Evolutionary conservation across 306 rosid species (phyloP).

Genomic region (Prosopis cineraria): DNA sequence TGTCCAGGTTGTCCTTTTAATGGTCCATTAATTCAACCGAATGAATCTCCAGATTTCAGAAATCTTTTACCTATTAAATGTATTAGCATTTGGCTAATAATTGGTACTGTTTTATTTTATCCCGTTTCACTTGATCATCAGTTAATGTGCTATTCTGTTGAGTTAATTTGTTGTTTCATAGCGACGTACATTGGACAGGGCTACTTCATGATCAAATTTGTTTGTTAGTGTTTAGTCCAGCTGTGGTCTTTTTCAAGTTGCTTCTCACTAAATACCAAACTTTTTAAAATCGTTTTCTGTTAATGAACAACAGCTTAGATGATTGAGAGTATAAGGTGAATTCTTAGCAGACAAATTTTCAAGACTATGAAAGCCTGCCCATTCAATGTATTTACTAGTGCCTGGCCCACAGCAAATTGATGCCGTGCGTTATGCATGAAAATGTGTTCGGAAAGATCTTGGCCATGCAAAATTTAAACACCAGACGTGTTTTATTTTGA

Average conservation of each 20-base stretch:
- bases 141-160: neutral
- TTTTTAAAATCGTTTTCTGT: neutral
- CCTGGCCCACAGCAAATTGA: neutral
- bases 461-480: neutral
- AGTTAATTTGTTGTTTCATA: neutral
- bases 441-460: neutral
- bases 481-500: neutral
- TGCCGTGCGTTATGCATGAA: neutral
- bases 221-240: neutral
- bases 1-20: neutral
- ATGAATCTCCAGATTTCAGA: neutral
- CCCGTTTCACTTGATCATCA: neutral
- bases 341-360: neutral
- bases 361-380: neutral
- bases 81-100: neutral
- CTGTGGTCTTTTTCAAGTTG: slow-evolving; percentile 18
- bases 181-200: neutral
- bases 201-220: neutral
- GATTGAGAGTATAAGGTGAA: neutral
- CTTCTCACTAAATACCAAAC: neutral
- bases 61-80: neutral
- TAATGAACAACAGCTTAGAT: neutral
- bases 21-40: neutral
- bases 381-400: neutral
- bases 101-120: neutral